Percentiles rank a stretch among this genome's conserved stretches.
Evolutionary conservation across 495 filamentous ascomycete genomes (phyloP).

Genomic region (Rusavskia elegans): DNA sequence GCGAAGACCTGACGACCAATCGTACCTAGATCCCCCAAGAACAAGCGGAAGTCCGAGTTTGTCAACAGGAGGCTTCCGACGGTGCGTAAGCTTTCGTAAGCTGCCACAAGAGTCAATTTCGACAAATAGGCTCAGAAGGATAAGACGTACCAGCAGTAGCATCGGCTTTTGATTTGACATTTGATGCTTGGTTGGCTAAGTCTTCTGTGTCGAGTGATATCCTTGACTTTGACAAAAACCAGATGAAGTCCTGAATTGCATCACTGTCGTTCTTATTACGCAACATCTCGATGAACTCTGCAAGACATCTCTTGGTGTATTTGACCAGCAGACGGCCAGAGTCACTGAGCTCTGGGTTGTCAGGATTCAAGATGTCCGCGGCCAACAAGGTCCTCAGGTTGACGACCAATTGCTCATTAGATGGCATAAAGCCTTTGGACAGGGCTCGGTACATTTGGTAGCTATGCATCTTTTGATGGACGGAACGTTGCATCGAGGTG

Average conservation of each 20-base stretch:
- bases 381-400: constrained; percentile 70
- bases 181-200: constrained; percentile 42
- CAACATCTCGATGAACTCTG: constrained; percentile 59
- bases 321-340: constrained; percentile 59
- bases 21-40: constrained; percentile 66
- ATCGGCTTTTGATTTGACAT: constrained; percentile 58
- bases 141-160: constrained; percentile 51
- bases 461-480: constrained; percentile 76
- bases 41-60: constrained; percentile 79
- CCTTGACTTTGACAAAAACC: constrained; percentile 60
- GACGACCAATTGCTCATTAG: constrained; percentile 66
- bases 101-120: constrained; percentile 23
- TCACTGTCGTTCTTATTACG: constrained; percentile 70
- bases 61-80: constrained; percentile 70
- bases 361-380: constrained; percentile 61
- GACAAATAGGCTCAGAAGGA: background rate
- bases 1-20: constrained; percentile 74
- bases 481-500: constrained; percentile 54
- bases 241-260: constrained; percentile 81
- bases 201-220: constrained; percentile 53
- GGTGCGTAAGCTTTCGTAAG: constrained; percentile 69
- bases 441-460: constrained; percentile 85
- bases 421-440: constrained; percentile 78
- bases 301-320: constrained; percentile 54
- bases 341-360: constrained; percentile 59